A percentile compares a stretch with the other conserved stretches of the same genome.
Conservation (phyloP, 306 rosid species). For the Casuarina cunninghamiana region DNA sequence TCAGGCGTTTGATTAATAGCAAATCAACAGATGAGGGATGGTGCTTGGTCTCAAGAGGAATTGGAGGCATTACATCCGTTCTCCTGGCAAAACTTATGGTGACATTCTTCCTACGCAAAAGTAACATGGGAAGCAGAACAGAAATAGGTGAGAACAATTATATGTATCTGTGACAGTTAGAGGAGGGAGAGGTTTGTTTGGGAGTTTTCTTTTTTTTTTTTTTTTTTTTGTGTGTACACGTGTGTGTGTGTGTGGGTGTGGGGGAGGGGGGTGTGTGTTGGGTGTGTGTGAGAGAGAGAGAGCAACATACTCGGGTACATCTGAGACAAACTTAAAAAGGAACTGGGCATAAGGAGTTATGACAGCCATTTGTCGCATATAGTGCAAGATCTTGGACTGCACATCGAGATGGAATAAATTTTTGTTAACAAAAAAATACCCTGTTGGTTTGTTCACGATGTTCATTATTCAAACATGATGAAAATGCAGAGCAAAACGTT, state of each 20-base stretch:
- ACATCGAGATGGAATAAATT: conserved; percentile 34
- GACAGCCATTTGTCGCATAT: conserved; percentile 94
- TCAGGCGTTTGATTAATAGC: conserved; percentile 82
- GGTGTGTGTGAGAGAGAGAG: neutral
- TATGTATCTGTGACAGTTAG: neutral
- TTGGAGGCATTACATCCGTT: conserved; percentile 96
- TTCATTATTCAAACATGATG: conserved; percentile 17
- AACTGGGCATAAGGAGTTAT: conserved; percentile 75
- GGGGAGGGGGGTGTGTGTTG: no score
- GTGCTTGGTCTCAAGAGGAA: conserved; percentile 92
- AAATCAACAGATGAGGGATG: conserved; percentile 95
- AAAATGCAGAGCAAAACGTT: conserved; percentile 14
- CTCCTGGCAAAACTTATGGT: conserved; percentile 86
- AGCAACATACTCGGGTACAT: conserved; percentile 67
- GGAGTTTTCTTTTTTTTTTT: no score
- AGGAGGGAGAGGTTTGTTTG: neutral
- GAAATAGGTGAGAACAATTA: conserved; percentile 26
- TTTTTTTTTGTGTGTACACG: no score
- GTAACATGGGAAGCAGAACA: conserved; percentile 18
- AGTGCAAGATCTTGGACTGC: conserved; percentile 95
- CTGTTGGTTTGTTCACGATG: neutral
- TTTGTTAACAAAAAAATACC: conserved; percentile 16
- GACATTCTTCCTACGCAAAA: conserved; percentile 70
- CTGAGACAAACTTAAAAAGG: conserved; percentile 80
- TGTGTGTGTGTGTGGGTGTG: no score